Evolutionary conservation across 176 grass and related monocot species (phyloP), one percentile per base, ranked within the genome.

Genomic region (Poa annua): DNA sequence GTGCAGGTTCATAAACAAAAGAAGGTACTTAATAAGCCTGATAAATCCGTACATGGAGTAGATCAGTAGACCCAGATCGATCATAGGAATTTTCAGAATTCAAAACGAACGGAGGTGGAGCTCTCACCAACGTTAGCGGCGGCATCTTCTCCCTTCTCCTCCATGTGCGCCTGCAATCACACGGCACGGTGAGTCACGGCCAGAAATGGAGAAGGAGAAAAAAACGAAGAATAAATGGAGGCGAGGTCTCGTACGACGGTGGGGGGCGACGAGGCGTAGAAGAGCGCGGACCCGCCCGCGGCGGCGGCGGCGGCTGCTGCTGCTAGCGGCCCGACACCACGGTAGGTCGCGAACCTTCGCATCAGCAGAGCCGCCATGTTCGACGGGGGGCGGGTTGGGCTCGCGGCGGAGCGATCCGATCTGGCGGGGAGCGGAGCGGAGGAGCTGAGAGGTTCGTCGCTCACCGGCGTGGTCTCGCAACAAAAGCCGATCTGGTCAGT

Each of bases 71-170:
- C 8, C 56, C 38, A 77, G 53, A 55, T 54, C 39, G 32, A n/a
- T n/a, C n/a, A 25, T 26, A 26, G 33, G 45, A 74, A 74, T 33
- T 26, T 19, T 49, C 4, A 11, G 77, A 11, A 45, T 34, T 60
- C 6, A 22, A 36, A 44, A 53, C 62, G 32, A 16, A 85, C 49
- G 42, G 53, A 42, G 15, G 10, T 21, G 54, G 21, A 85, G 74
- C 90, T 88, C 90, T 88, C 83, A 98, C 96, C 96, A 65, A 95
- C 84, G 74, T 94, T 90, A 66, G 71, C 79, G 29, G 81, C 60
- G 55, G 80, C 53, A 6, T 92, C 90, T 36, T 88, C 87, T 61
- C 53, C 81, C 34, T 78, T 77, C 76, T 89, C 76, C 55, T 94
- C 96, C 79, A 95, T 83, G 83, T 90, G 83, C 45, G 83, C 93